These are phyloP conservation scores for Kokia cookei DNA, from an alignment of 441 rosid genomes.

Conservation along the genomic window DNA sequence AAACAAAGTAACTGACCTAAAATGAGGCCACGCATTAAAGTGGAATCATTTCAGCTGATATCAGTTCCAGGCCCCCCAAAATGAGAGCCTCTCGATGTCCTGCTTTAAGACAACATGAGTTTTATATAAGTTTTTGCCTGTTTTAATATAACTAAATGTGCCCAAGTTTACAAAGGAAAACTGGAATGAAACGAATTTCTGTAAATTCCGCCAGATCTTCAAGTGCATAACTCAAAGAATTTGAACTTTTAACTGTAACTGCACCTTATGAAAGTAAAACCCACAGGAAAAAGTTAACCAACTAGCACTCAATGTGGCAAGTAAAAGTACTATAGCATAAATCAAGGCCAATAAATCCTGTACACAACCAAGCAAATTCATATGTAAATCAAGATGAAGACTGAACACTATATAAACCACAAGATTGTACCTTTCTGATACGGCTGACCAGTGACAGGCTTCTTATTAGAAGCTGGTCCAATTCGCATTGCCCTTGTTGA, in stretches of 20 bases:
- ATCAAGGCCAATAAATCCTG: background rate
- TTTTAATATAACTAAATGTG: constrained; percentile 51
- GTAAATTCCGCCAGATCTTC: constrained; percentile 33
- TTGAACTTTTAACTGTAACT: constrained; percentile 11
- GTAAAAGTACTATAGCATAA: background rate
- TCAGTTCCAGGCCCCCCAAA: constrained; percentile 95
- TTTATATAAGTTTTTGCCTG: constrained; percentile 60
- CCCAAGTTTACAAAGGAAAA: constrained; percentile 56
- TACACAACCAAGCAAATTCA: constrained; percentile 4
- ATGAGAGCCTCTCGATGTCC: constrained; percentile 97
- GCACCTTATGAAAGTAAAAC: constrained; percentile 7
- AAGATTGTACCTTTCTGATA: constrained; percentile 56
- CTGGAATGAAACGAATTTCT: constrained; percentile 54
- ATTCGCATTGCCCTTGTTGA: constrained; percentile 87
- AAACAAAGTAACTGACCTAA: constrained; percentile 96
- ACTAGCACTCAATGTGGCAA: constrained; percentile 21
- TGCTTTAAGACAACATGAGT: constrained; percentile 98
- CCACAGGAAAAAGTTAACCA: background rate
- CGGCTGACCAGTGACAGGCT: constrained; percentile 26
- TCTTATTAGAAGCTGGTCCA: constrained; percentile 75
- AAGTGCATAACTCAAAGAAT: constrained; percentile 32
- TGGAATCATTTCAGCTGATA: constrained; percentile 95
- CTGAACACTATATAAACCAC: background rate
- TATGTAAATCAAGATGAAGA: background rate
- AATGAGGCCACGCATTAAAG: constrained; percentile 97